phyloP scores from a whole-genome alignment of 1,284 basidiomycete genomes.

The Meripilus lineatus region DNA sequence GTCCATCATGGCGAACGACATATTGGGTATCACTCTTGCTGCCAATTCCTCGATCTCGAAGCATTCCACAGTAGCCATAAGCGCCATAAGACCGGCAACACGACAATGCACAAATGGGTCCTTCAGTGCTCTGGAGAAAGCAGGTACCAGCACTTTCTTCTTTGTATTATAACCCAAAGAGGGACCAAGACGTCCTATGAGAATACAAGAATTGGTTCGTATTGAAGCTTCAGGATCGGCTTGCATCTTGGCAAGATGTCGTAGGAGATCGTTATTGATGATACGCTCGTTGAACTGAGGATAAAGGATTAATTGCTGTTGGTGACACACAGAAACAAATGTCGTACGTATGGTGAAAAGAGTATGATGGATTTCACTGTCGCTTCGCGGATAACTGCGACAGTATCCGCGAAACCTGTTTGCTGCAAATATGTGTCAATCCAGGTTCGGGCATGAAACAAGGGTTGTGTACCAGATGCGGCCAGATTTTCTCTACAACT shows the following conservation, averaged over 20 bases:
- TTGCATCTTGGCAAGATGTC: conserved; percentile 91
- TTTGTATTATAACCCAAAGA: conserved; percentile 85
- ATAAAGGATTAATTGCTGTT: background rate
- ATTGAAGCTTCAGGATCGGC: conserved; percentile 91
- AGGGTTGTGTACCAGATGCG: conserved; percentile 65
- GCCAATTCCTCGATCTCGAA: conserved; percentile 91
- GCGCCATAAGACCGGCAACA: conserved; percentile 92
- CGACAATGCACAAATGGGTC: conserved; percentile 92
- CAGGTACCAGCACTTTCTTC: conserved; percentile 92
- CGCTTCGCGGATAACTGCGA: conserved; percentile 90
- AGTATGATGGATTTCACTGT: conserved; percentile 87
- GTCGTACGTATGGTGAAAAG: conserved; percentile 74
- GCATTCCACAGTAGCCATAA: conserved; percentile 92
- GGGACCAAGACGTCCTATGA: conserved; percentile 89
- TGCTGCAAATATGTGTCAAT: conserved; percentile 45
- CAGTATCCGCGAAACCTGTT: conserved; percentile 94
- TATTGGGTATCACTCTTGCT: conserved; percentile 81
- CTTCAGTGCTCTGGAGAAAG: conserved; percentile 87
- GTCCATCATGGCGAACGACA: conserved; percentile 79
- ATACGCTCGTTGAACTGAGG: conserved; percentile 82
- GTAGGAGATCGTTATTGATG: conserved; percentile 94
- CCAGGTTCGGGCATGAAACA: conserved; percentile 2
- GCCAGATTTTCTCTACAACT: conserved; percentile 90
- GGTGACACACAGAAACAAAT: background rate
- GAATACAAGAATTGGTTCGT: conserved; percentile 95